Base-by-base conservation (phyloP, 73 alveolate genomes). In the Symbiodinium pilosum region DNA sequence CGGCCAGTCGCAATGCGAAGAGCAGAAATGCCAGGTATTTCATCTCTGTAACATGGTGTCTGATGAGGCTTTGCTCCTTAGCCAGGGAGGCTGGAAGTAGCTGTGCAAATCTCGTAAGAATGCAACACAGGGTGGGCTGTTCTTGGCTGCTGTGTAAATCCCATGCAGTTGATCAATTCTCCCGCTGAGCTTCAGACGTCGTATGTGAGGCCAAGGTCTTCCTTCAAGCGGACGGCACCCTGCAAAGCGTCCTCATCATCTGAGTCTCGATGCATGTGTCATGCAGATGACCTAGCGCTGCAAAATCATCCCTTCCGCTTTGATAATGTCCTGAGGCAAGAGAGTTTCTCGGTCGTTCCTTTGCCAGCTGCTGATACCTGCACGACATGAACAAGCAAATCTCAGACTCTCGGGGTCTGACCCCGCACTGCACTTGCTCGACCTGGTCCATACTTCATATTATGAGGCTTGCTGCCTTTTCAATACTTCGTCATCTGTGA, bases 161-260 rank as follows among this genome's bases (percentile, higher is more conserved):
- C n/a, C n/a, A n/a, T n/a, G n/a, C n/a, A n/a, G n/a, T n/a, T n/a
- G n/a, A n/a, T n/a, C n/a, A n/a, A n/a, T n/a, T n/a, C n/a, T n/a
- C n/a, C 59, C 59, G 20, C 81, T 64, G 38, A 28, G 81, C 81
- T n/a, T 38, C 81, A 2, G 24, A 28, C 95, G 47, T 88, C 95
- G 40, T 88, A 88, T 68, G 69, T n/a, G 43, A 88, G 71, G n/a
- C 95, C 95, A 32, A 88, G 86, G 41, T 88, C 95, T 54, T 88
- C 86, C 86, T 88, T 88, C 69, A 88, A 88, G 83, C 86, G 95
- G 20, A 64, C 38, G 81, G 81, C 41, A n/a, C 81, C 81, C 38
- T 28, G 81, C 81, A 64, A 20, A 3, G 81, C 30, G 38, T 64
- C 81, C 81, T 47, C 59, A 47, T 6, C 6, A 14, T 47, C 14